Evolutionary conservation across 2,329 filamentous ascomycete genomes (phyloP).

Genomic region (Ramularia endophylla): DNA sequence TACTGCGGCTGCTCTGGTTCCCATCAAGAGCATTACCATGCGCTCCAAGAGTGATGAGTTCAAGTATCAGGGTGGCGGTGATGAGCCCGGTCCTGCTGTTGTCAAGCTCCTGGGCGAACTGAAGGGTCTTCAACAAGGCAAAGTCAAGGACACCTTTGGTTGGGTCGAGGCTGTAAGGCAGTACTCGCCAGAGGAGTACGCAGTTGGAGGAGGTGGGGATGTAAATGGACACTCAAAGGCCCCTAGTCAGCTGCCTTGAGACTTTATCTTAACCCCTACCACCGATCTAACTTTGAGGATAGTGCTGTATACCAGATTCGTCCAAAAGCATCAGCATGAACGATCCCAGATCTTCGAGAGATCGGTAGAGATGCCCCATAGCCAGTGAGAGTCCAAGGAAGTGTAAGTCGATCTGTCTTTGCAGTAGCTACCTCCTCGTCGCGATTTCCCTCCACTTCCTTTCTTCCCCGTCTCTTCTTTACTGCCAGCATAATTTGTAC

Average conservation of each 20-base stretch:
- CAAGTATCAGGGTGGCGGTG: conserved; percentile 49
- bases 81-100: conserved; percentile 69
- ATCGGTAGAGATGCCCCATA: too few species aligned
- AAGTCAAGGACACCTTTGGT: conserved; percentile 66
- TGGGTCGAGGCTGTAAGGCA: conserved; percentile 55
- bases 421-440: too few species aligned
- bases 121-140: conserved; percentile 80
- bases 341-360: too few species aligned
- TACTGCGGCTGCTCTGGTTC: conserved; percentile 84
- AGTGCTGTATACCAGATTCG: too few species aligned
- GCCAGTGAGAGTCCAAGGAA: too few species aligned
- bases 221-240: conserved; percentile 11
- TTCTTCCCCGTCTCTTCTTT: too few species aligned
- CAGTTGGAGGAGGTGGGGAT: conserved; percentile 12
- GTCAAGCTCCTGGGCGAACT: conserved; percentile 67
- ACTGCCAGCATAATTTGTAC: too few species aligned
- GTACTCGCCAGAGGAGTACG: conserved; percentile 31
- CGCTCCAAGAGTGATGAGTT: conserved; percentile 52
- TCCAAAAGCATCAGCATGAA: too few species aligned
- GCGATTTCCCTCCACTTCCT: too few species aligned
- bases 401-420: too few species aligned
- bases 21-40: conserved; percentile 84
- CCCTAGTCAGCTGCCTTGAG: conserved; percentile 23
- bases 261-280: too few species aligned
- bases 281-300: too few species aligned